Base-by-base conservation (phyloP, 2,329 filamentous ascomycete genomes). In the Chrysoporthe deuterocubensis region DNA sequence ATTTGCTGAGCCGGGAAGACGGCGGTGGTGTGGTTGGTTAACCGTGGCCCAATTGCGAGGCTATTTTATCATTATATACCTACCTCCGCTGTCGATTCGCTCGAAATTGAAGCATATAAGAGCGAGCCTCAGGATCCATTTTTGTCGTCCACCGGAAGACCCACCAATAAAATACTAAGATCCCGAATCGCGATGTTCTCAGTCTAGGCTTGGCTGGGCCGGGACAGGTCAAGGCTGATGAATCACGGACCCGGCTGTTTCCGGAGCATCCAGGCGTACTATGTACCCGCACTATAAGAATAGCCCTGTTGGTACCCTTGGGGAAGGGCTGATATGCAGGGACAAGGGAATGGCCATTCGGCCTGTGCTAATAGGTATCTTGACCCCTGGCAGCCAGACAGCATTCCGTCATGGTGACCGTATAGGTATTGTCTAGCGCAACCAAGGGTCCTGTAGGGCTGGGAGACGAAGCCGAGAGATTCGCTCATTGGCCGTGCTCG, bases 111-210 rank as follows among this genome's bases (percentile, higher is more conserved):
- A 57, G 1, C 40, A 57, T 16, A 18, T 11, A 57, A 57, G 34
- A 57, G 54, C 54, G 54, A 57, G 54, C 54, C 16, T 40, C 54
- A 57, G n/a, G 54, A 1, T 37, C 54, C 34, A 57, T 11, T 37
- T 40, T 40, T 40, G 32, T 40, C 54, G 3, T 37, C 2, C 8
- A 37, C 14, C 14, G 14, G 4, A 37, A 11, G 52, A 6, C 32
- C 52, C 52, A 56, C 26, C n/a, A 18, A 46, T 7, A 32, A 7
- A 26, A 52, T 26, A 32, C 48, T 54, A 8, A n/a, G 18, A 32
- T 21, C 48, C 48, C 48, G 52, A 57, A 18, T n/a, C 16, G 26
- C 9, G 21, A 57, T 57, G 26, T 54, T 26, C 26, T 26, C 26
- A 26, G 26, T 26, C 26, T 26, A 26, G 26, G 26, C 26, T 26